phyloP scores from a whole-genome alignment of 371 early-diverging fungal genomes.

The Rhizopus arrhizus region DNA sequence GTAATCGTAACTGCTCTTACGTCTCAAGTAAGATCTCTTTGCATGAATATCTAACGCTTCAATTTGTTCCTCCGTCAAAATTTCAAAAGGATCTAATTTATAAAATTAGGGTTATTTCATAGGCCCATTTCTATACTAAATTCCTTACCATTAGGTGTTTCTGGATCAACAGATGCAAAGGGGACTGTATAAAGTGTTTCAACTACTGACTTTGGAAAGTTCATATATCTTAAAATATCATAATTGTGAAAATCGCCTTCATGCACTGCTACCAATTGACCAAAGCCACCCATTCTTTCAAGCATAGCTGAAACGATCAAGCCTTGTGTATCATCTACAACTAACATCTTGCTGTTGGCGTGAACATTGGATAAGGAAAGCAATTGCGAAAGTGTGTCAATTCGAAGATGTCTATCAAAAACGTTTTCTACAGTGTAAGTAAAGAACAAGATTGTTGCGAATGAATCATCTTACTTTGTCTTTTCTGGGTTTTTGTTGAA shows the following conservation, averaged over 20 bases:
- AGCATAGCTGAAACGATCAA: conserved; percentile 78
- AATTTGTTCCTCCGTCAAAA: conserved; percentile 40
- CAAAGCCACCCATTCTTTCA: conserved; percentile 82
- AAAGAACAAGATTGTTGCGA: background rate
- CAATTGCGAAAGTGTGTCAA: conserved; percentile 92
- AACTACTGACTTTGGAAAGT: conserved; percentile 59
- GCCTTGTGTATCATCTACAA: conserved; percentile 91
- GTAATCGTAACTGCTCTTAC: conserved; percentile 33
- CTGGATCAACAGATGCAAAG: conserved; percentile 62
- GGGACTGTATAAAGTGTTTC: conserved; percentile 69
- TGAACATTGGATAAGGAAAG: conserved; percentile 81
- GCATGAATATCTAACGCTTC: conserved; percentile 33
- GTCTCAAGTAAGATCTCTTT: conserved; percentile 36
- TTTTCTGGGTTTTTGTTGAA: conserved; percentile 80
- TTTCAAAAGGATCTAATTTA: conserved; percentile 35
- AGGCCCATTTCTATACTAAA: background rate
- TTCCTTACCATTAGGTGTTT: conserved; percentile 58
- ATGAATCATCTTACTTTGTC: conserved; percentile 56
- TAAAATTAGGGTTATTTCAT: background rate
- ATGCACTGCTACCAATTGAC: conserved; percentile 69
- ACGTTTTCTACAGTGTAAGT: background rate
- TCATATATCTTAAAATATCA: conserved; percentile 81
- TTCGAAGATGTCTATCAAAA: conserved; percentile 70
- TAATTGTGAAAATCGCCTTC: conserved; percentile 78
- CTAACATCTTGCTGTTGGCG: conserved; percentile 62